phyloP scores from a whole-genome alignment of 2,329 filamentous ascomycete species.

The Trichoderma koningiopsis region DNA sequence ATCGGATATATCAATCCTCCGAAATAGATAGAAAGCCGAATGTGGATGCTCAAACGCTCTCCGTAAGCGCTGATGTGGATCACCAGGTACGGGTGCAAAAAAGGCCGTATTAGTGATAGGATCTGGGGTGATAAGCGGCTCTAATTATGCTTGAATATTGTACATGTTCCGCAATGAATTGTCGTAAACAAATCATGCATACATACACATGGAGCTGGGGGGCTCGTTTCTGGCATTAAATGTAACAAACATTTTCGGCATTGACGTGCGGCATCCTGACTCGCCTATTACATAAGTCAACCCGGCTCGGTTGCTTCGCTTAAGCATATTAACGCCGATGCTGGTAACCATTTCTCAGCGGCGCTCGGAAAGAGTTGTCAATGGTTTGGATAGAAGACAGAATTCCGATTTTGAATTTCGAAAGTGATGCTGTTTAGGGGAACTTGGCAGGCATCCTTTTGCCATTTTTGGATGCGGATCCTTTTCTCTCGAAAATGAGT shows the following conservation, averaged over 20 bases:
- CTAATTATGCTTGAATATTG: background rate
- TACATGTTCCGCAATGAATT: background rate
- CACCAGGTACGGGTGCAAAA: background rate
- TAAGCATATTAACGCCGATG: background rate
- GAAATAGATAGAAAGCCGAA: slow-evolving; percentile 1
- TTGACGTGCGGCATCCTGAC: background rate
- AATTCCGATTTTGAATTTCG: background rate
- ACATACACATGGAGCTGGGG: background rate
- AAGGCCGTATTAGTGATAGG: background rate
- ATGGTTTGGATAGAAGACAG: background rate
- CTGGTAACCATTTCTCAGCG: background rate
- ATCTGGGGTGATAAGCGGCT: background rate
- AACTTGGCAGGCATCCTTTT: background rate
- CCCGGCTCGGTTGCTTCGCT: background rate
- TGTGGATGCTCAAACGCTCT: background rate
- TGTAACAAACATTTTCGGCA: background rate
- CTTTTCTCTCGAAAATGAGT: background rate
- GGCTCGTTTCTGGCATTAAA: background rate
- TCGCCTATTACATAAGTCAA: background rate
- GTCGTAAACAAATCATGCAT: background rate
- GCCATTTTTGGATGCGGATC: background rate
- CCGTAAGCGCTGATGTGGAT: background rate
- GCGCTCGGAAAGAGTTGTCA: background rate
- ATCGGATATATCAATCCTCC: slow-evolving; percentile 6
- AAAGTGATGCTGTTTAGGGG: background rate